Base-by-base conservation (phyloP, 2,329 filamentous ascomycete genomes). In the Hypoxylon sp. region DNA sequence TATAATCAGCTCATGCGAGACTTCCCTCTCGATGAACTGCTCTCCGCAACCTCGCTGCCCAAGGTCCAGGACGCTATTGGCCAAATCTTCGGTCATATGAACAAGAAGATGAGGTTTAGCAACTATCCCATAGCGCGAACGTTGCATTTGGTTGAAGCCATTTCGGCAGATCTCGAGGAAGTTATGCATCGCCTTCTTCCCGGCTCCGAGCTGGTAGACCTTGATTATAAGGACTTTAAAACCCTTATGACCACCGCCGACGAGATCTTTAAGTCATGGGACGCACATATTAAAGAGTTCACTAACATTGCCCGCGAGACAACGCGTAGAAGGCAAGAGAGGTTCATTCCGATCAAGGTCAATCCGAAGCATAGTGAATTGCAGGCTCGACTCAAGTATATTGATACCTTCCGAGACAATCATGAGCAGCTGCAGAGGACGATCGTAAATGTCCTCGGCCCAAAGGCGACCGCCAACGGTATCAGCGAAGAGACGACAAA, bases 1-100 rank as follows among this genome's bases (percentile, higher is more conserved):
- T 99, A 98, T 85, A 99, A 99, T 79, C 93, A 97, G 82, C 88
- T 99, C 24, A 98, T 99, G 93, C 92, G 96, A 70, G 97, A 99
- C 79, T 98, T 99, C 71, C 96, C 96, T 0, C 85, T 99, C 35
- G 95, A 98, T 77, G 96, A 99, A 79, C 84, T 99, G 29, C 87
- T 98, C 17, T 97, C 96, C 15, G 94, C 96, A 1, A 97, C 94
- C 0, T 95, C 94, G 0, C 82, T 99, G 48, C 85, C 90, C 75
- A 98, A 97, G 80, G 90, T 97, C 2, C 90, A 96, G 75, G 94
- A 98, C 75, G 92, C 96, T 6, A 88, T 99, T 69, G 88, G 91
- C 48, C 88, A 94, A 75, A 97, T 99, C 70, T 99, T 99, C 79
- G 88, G 84, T 51, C 97, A 99, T 79, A 86, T 99, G 79, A 99